These are phyloP conservation scores for Eleusine coracana DNA, from an alignment of 176 grass and related monocot genomes.

Conservation along the genomic window DNA sequence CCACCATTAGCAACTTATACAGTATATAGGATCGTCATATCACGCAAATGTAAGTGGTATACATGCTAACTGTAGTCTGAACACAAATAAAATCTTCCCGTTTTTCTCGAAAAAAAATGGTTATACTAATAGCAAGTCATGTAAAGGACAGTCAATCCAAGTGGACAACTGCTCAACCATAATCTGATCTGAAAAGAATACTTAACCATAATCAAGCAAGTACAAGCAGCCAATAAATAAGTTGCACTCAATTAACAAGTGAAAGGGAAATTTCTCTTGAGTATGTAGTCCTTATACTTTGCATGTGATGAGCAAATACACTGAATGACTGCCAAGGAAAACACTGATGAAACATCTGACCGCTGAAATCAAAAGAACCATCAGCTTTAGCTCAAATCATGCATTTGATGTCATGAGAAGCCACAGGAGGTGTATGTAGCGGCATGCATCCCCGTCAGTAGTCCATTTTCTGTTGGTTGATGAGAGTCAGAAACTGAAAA, in stretches of 20 bases:
- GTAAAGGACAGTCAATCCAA: background rate
- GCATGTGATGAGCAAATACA: background rate
- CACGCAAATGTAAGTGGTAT: no score
- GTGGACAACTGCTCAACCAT: background rate
- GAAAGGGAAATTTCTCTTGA: background rate
- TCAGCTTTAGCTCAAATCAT: background rate
- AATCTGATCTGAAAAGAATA: background rate
- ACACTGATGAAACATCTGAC: background rate
- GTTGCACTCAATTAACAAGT: no score
- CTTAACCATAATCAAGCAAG: background rate
- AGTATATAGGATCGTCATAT: no score
- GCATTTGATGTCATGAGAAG: constrained; percentile 9
- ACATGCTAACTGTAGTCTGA: no score
- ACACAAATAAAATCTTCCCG: background rate
- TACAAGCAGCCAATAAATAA: background rate
- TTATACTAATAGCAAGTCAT: background rate
- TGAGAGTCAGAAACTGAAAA: background rate
- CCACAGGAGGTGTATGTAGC: background rate
- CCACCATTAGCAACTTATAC: no score
- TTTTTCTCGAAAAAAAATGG: background rate
- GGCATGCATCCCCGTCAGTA: background rate
- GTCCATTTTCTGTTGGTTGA: background rate
- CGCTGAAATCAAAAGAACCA: background rate
- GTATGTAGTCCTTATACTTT: background rate
- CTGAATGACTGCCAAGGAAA: background rate